These are phyloP conservation scores for Mortierella sp. DNA, from an alignment of 371 early-diverging fungal genomes.

Conservation along the genomic window DNA sequence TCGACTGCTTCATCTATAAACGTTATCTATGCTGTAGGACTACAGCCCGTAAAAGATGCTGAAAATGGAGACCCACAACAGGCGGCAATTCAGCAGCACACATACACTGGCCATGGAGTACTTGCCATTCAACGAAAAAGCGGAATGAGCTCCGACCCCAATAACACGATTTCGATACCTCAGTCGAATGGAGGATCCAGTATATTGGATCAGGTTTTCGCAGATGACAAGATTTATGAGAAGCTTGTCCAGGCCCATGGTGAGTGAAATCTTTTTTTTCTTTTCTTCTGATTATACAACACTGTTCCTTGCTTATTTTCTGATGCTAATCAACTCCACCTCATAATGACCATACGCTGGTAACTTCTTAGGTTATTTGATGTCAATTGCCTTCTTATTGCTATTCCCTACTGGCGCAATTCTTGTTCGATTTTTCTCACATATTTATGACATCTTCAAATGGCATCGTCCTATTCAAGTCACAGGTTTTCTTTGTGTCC, in stretches of 20 bases:
- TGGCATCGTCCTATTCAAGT: slow-evolving; percentile 40
- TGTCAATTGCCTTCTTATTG: slow-evolving; percentile 34
- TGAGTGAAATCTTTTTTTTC: not conserved
- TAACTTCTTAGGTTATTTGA: slow-evolving; percentile 21
- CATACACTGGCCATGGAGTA: slow-evolving; percentile 21
- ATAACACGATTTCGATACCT: not conserved
- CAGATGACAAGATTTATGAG: not conserved
- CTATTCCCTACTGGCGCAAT: slow-evolving; percentile 34
- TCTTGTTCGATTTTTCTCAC: slow-evolving; percentile 40
- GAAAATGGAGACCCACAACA: slow-evolving; percentile 29
- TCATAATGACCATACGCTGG: too few relatives aligned
- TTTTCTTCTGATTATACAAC: too few relatives aligned
- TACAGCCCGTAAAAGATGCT: slow-evolving; percentile 1
- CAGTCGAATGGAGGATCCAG: not conserved
- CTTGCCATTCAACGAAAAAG: slow-evolving; percentile 26
- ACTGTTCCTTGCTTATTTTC: too few relatives aligned
- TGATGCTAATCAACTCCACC: too few relatives aligned
- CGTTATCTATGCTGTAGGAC: slow-evolving; percentile 31
- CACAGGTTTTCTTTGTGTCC: slow-evolving; percentile 20
- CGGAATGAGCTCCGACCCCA: slow-evolving; percentile 14
- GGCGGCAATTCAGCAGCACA: slow-evolving; percentile 16
- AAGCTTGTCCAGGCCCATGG: slow-evolving; percentile 36
- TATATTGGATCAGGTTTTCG: not conserved
- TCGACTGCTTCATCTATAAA: slow-evolving; percentile 18
- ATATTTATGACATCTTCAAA: slow-evolving; percentile 26